Base-by-base conservation (phyloP, 2,329 filamentous ascomycete species). In the Pseudonectria buxi region DNA sequence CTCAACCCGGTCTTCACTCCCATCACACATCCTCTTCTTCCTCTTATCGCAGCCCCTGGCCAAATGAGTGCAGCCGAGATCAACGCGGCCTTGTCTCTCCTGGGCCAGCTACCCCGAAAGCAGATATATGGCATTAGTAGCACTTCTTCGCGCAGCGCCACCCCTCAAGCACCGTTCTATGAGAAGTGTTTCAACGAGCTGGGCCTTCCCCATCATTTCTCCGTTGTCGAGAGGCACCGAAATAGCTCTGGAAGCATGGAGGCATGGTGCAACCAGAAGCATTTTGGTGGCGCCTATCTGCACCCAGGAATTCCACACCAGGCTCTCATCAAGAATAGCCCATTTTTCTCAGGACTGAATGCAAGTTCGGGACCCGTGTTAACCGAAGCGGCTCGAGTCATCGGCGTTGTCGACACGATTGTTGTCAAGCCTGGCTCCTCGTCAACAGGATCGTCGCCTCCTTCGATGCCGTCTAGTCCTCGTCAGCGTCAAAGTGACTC, bases 1-100 rank as follows among this genome's bases (percentile, higher is more conserved):
- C 68, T 92, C 39, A 94, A 94, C 62, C 86, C 83, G 37, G 82
- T 90, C 42, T 90, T 94, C 57, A 89, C 86, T 0, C 86, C 86
- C 16, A 89, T 94, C 54, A 94, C 87, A 0, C 86, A 94, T 52
- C 86, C 86, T 2, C 67, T 92, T 9, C 69, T 94, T 4, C 86
- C 87, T 7, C 80, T 88, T 53, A 86, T 92, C 39, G 86, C 86
- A 15, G 86, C 86, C 0, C 86, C 87, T 0, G 87, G 87, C 7
- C 87, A 94, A 59, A 69, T 94, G 64, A 89, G 83, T 47, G 84
- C 85, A 2, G 83, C 86, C 12, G 84, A 92, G 61, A 92, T 92
- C 59, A 92, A 94, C 53, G 75, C 77, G 30, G 83, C 84, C 4
- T 64, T 92, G 22, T 78, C 86, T 35, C 78, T 84, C 39, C 80